Evolutionary conservation across 2,329 filamentous ascomycete species (phyloP).

Genomic region (Berkeleyomyces rouxiae): DNA sequence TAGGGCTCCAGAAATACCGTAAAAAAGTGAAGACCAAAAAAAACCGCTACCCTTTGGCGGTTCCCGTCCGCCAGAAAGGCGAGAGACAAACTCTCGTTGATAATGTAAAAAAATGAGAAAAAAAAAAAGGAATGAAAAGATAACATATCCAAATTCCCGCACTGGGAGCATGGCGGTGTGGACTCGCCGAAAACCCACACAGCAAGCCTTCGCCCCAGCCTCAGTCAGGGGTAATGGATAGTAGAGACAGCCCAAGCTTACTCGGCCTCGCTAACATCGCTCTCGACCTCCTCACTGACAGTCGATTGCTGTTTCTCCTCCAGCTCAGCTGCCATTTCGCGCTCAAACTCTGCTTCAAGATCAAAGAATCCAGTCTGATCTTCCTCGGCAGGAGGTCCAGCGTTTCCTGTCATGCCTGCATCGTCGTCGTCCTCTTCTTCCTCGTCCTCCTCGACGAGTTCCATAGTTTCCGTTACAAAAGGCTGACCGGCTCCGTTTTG

Average conservation of each 20-base stretch:
- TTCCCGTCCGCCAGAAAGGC: neutral
- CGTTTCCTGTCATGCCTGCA: slow-evolving; percentile 13
- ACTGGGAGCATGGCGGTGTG: neutral
- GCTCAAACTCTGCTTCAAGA: slow-evolving; percentile 26
- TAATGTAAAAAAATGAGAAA: neutral
- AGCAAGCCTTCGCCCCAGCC: too few species aligned
- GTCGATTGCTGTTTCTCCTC: slow-evolving; percentile 31
- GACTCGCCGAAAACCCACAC: neutral
- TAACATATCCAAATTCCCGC: neutral
- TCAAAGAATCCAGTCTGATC: slow-evolving; percentile 18
- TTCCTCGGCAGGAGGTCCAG: slow-evolving; percentile 8
- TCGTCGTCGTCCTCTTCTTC: slow-evolving; percentile 14
- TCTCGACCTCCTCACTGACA: slow-evolving; percentile 35
- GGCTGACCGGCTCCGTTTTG: slow-evolving; percentile 18
- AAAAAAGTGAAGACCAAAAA: neutral
- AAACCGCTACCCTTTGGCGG: neutral
- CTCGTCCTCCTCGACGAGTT: slow-evolving; percentile 17
- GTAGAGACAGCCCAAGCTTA: slow-evolving; percentile 19
- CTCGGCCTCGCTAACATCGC: slow-evolving; percentile 51
- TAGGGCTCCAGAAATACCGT: neutral
- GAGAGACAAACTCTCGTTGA: neutral
- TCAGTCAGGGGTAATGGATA: neutral
- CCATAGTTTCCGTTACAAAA: slow-evolving; percentile 8
- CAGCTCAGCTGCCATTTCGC: slow-evolving; percentile 39
- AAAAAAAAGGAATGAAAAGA: neutral